Base-by-base conservation (phyloP, 345 rosid genomes). In the Erodium maritimum region DNA sequence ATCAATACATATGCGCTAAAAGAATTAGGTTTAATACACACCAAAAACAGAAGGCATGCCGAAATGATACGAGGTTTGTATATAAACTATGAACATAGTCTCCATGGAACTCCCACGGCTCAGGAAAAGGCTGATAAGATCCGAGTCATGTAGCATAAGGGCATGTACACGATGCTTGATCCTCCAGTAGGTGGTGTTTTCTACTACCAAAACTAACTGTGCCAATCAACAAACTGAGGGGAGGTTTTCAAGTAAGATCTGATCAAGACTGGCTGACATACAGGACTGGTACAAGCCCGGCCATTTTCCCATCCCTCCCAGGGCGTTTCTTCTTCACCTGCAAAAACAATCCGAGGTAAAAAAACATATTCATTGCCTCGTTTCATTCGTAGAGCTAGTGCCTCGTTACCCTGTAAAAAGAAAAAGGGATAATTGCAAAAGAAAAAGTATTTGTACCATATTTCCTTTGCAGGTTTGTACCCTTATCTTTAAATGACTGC, bases 291-390 rank as follows among this genome's bases (percentile, higher is more conserved):
- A 93, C 99, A 16, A 90, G 86, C 60, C 99, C 97, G 19, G 95
- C 89, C 96, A 89, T 85, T 72, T 89, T 93, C 59, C 96, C 97
- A 67, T 90, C 96, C 76, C 99, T 79, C 6, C 97, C 97, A 5
- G 97, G 99, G 25, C 97, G 90, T 68, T 85, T 89, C 78, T 93
- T 93, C 82, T 87, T 93, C 63, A 93, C 99, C 99, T 93, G 90
- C 64, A 69, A 61, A 54, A 42, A 50, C 52, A 42, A 14, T 13
- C 12, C n/a, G n/a, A n/a, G n/a, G n/a, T n/a, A 2, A 53, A 65
- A 18, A 29, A 5, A 29, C 0, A 29, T 29, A 29, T 29, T 29
- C 37, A 29, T 5, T 29, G 37, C 37, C 37, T 29, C 37, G n/a
- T 29, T 29, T 29, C 37, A 11, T 29, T 0, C 8, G 37, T 29